These are phyloP conservation scores for Colletotrichum orbiculare DNA, from an alignment of 2,329 filamentous ascomycete species.

Conservation along the genomic window DNA sequence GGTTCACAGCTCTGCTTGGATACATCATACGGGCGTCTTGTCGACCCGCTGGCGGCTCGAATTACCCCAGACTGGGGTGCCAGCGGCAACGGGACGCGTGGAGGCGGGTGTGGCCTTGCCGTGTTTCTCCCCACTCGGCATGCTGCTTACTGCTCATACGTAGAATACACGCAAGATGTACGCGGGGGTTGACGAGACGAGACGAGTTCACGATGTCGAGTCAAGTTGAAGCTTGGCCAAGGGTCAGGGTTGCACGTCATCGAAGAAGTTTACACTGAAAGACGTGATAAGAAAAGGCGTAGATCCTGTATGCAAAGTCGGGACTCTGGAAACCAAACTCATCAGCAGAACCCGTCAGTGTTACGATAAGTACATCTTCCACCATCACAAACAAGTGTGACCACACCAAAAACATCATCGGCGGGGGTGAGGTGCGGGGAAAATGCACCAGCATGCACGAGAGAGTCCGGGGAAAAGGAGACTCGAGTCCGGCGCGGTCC, in stretches of 20 bases:
- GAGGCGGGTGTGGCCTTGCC: neutral
- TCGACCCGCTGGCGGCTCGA: constrained; percentile 30
- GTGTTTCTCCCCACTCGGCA: constrained; percentile 24
- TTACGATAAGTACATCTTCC: no score
- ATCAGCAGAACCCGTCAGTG: neutral
- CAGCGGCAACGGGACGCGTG: constrained; percentile 10
- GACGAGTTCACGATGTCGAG: neutral
- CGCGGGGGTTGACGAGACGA: constrained; percentile 5
- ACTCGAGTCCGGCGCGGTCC: neutral
- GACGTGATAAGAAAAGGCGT: no score
- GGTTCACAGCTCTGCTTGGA: constrained; percentile 13
- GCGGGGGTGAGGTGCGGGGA: constrained; percentile 25
- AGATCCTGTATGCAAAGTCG: no score
- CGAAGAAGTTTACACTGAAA: no score
- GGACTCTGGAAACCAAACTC: no score
- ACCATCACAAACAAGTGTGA: neutral
- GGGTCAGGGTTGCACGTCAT: no score
- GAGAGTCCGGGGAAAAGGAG: constrained; percentile 23
- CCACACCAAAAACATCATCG: neutral
- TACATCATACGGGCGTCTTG: neutral
- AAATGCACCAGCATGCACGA: constrained; percentile 11
- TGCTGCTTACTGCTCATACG: no score
- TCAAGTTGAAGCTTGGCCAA: no score
- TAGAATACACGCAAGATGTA: no score
- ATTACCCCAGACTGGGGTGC: constrained; percentile 23